These are phyloP conservation scores for Abrus precatorius DNA, from an alignment of 306 rosid genomes.

Conservation along the genomic window DNA sequence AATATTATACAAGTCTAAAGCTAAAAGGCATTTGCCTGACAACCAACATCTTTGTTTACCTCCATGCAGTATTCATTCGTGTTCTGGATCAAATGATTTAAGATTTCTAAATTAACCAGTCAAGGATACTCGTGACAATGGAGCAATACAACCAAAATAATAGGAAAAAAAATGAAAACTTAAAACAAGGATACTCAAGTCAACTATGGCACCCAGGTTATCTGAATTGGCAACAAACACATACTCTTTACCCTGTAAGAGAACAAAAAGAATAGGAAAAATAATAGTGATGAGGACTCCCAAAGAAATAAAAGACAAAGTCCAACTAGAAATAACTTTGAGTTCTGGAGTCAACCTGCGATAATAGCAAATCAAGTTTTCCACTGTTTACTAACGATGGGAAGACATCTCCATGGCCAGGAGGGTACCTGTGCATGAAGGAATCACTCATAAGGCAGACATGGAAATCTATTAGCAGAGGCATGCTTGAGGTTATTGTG, in stretches of 20 bases:
- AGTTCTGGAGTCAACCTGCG: conserved; percentile 69
- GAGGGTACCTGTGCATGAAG: conserved; percentile 83
- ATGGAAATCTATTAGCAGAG: conserved; percentile 25
- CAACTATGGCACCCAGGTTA: conserved; percentile 95
- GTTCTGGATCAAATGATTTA: conserved; percentile 64
- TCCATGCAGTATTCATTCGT: conserved; percentile 97
- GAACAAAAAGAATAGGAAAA: conserved; percentile 33
- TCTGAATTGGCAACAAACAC: conserved; percentile 93
- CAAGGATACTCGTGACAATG: conserved; percentile 62
- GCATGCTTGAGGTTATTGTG: conserved; percentile 26
- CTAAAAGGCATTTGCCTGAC: conserved; percentile 6
- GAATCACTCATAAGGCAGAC: conserved; percentile 40
- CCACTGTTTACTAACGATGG: conserved; percentile 90
- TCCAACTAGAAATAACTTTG: conserved; percentile 42
- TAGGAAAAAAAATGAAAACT: conserved; percentile 24
- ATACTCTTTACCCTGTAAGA: conserved; percentile 89
- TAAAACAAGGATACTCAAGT: conserved; percentile 88
- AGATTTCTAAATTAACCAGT: conserved; percentile 65
- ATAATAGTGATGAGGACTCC: conserved; percentile 11
- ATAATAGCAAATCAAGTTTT: conserved; percentile 83
- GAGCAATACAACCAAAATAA: conserved; percentile 9
- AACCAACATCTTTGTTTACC: conserved; percentile 56
- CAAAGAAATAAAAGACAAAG: conserved; percentile 31
- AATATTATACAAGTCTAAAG: conserved; percentile 31
- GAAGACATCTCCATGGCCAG: conserved; percentile 99